phyloP scores from a whole-genome alignment of 2,329 filamentous ascomycete species.

The Kalmusia sp. region DNA sequence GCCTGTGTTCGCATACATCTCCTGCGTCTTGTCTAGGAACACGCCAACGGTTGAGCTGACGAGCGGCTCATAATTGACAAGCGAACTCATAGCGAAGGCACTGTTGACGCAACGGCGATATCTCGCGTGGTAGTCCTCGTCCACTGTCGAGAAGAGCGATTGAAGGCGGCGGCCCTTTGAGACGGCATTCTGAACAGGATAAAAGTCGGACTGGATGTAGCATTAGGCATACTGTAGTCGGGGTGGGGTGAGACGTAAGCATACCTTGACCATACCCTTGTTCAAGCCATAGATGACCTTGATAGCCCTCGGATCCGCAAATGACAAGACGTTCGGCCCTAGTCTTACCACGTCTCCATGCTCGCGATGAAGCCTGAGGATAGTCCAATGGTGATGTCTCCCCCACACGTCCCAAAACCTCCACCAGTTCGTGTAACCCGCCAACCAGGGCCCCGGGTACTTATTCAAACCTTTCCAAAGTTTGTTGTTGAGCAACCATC shows the following conservation, averaged over 20 bases:
- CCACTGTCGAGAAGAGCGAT: constrained; percentile 78
- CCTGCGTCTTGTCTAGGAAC: constrained; percentile 65
- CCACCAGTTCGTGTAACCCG: constrained; percentile 76
- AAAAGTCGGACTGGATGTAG: constrained; percentile 73
- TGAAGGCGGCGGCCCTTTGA: constrained; percentile 71
- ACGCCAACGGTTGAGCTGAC: constrained; percentile 77
- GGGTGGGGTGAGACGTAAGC: constrained; percentile 8
- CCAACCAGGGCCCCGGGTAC: constrained; percentile 76
- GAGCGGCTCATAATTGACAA: constrained; percentile 81
- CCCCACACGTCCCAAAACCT: constrained; percentile 72
- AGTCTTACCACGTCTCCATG: constrained; percentile 77
- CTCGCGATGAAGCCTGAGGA: constrained; percentile 71
- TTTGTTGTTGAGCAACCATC: constrained; percentile 53
- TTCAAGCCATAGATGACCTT: constrained; percentile 83
- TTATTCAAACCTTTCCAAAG: constrained; percentile 66
- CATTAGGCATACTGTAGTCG: constrained; percentile 7
- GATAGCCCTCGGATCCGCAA: constrained; percentile 75
- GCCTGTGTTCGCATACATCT: constrained; percentile 51
- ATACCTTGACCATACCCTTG: constrained; percentile 79
- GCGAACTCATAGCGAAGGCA: constrained; percentile 77
- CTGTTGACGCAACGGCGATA: constrained; percentile 78
- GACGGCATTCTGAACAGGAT: constrained; percentile 77
- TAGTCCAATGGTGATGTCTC: constrained; percentile 70
- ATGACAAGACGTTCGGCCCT: constrained; percentile 76
- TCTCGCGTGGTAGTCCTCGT: constrained; percentile 77